A percentile compares a stretch with the other conserved stretches of the same genome.
phyloP scores from a whole-genome alignment of 2,329 filamentous ascomycete genomes.

The Colletotrichum sublineola region DNA sequence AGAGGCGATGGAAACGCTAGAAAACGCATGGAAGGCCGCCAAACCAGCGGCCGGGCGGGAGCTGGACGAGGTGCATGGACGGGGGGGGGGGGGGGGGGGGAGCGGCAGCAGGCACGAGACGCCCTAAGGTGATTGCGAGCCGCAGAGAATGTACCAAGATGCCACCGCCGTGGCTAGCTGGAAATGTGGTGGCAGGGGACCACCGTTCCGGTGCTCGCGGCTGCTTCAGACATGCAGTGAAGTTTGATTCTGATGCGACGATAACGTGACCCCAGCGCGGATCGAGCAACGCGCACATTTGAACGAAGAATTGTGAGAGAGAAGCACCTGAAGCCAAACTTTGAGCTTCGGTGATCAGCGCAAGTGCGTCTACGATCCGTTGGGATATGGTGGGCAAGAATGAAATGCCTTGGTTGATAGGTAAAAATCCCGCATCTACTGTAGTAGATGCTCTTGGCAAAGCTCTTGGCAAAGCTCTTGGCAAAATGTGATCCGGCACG shows the following conservation, averaged over 20 bases:
- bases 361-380: neutral
- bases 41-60: slow-evolving; percentile 6
- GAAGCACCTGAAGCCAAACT: neutral
- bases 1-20: slow-evolving; percentile 33
- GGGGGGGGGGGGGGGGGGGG: neutral
- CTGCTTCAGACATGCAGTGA: neutral
- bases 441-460: slow-evolving; percentile 12
- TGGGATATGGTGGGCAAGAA: neutral
- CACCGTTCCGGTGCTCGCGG: neutral
- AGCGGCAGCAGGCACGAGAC: neutral
- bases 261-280: neutral
- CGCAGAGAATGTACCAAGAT: neutral
- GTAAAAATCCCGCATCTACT: slow-evolving; percentile 34
- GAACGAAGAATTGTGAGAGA: neutral
- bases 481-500: slow-evolving; percentile 21
- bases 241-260: neutral
- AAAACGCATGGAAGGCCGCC: slow-evolving; percentile 33
- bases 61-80: neutral
- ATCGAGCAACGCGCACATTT: neutral
- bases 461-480: slow-evolving; percentile 29
- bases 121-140: neutral
- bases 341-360: neutral
- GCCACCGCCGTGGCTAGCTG: slow-evolving; percentile 20
- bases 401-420: neutral
- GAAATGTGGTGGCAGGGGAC: neutral